phyloP scores from a whole-genome alignment of 1,139 yeast genomes.

The Suhomyces kunorum region DNA sequence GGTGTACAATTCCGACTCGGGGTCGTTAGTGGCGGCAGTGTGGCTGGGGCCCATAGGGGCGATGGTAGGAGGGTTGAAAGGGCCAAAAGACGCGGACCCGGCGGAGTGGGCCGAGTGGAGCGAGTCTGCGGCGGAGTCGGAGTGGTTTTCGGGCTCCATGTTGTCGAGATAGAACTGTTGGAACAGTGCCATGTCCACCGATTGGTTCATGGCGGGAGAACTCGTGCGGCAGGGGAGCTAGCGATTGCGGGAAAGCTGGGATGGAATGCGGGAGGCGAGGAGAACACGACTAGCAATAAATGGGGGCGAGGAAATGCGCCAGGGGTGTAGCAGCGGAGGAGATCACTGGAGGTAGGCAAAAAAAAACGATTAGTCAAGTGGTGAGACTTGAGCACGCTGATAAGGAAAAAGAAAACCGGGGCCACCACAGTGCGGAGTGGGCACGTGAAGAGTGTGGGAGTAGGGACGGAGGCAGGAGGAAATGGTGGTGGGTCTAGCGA shows the following conservation, averaged over 20 bases:
- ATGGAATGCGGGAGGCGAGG: slow-evolving; percentile 1
- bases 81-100: neutral
- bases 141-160: slow-evolving; percentile 9
- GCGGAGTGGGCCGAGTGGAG: neutral
- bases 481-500: neutral
- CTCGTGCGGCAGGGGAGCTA: neutral
- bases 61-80: neutral
- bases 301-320: neutral
- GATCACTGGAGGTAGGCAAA: slow-evolving; percentile 1
- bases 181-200: slow-evolving; percentile 11
- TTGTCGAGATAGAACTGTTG: slow-evolving; percentile 8
- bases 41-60: slow-evolving; percentile 5
- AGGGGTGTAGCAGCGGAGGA: neutral
- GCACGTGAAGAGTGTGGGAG: slow-evolving; percentile 7
- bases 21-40: slow-evolving; percentile 2
- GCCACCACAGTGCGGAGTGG: slow-evolving; percentile 13
- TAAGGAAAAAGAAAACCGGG: slow-evolving; percentile 12
- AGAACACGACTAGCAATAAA: neutral
- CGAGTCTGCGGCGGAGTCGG: slow-evolving; percentile 4
- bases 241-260: neutral
- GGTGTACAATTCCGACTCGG: slow-evolving; percentile 12
- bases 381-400: slow-evolving; percentile 12
- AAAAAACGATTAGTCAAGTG: slow-evolving; percentile 7
- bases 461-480: neutral
- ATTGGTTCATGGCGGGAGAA: slow-evolving; percentile 8